Evolutionary conservation across 1,284 basidiomycete species (phyloP), one percentile per base, ranked within the genome.

Genomic region (Bondarzewia mesenterica): DNA sequence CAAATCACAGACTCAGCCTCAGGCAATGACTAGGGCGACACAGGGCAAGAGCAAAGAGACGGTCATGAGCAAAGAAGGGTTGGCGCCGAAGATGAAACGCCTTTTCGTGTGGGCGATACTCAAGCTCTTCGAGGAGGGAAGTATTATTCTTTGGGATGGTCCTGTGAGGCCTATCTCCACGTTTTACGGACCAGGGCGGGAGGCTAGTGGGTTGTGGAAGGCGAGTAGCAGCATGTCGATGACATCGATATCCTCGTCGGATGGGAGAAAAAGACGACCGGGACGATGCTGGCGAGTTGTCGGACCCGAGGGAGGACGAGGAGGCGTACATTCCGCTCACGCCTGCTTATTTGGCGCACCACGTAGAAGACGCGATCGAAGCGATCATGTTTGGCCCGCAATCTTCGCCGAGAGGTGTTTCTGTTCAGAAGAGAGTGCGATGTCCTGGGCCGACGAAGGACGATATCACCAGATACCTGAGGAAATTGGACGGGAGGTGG

Each of bases 111-210:
- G 72, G 64, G 78, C 80, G 0, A 68, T 87, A 46, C 64, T 76
- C n/a, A 73, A 79, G 57, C 64, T 88, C 16, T 69, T 77, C 48
- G 68, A 75, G 47, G 85, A 86, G 49, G 85, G 85, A 8, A 77
- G 73, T 52, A 78, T 87, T 48, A 68, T 85, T 1, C 59, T 85
- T 2, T 85, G 81, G 78, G 76, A 82, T 49, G 81, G 81, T 0
- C 74, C 77, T 3, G 63, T 67, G 5, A 65, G 68, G 26, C 57
- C 55, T 10, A 47, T 54, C 2, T 60, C 54, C 12, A 2, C 12
- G 10, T 12, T 18, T 39, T 18, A 10, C 20, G 16, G 3, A 10
- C 8, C 38, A 3, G 21, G 2, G 21, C n/a, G 38, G 2, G 38
- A 10, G 15, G 41, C 12, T 21, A 23, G 12, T 5, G 27, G 35